phyloP scores from a whole-genome alignment of 306 rosid genomes.

The Acacia acuminata region DNA sequence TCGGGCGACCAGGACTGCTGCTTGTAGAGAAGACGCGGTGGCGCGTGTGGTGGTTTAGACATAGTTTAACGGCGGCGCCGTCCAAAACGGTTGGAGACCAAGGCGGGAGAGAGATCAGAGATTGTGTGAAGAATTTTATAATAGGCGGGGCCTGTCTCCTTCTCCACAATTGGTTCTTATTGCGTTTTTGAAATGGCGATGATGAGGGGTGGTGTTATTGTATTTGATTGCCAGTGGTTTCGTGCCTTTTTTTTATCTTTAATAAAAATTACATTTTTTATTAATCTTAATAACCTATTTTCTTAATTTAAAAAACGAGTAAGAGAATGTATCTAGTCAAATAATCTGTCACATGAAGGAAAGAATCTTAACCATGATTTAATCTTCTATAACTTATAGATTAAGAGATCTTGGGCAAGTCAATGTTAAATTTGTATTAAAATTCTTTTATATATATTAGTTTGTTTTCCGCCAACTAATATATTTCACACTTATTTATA shows the following conservation, averaged over 20 bases:
- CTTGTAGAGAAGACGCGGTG: conserved; percentile 50
- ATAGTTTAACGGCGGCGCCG: conserved; percentile 10
- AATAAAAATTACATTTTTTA: neutral
- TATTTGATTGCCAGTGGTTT: neutral
- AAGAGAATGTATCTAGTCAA: neutral
- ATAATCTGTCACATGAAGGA: neutral
- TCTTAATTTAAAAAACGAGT: neutral
- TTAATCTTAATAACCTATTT: neutral
- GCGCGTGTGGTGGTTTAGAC: conserved; percentile 44
- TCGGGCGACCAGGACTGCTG: conserved; percentile 80
- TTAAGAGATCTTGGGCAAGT: neutral
- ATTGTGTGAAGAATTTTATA: neutral
- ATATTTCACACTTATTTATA: no score
- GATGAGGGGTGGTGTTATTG: neutral
- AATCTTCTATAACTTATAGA: neutral
- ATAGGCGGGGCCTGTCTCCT: neutral
- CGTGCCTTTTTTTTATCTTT: neutral
- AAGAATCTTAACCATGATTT: conserved; percentile 15
- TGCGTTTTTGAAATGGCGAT: neutral
- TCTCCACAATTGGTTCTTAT: neutral
- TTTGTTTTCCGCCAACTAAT: neutral
- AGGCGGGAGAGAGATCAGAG: neutral
- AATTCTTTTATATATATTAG: neutral
- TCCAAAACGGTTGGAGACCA: neutral
- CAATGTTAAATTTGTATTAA: neutral